These are phyloP conservation scores for Cordyceps cateniannulata DNA, from an alignment of 2,329 filamentous ascomycete genomes.

Conservation along the genomic window DNA sequence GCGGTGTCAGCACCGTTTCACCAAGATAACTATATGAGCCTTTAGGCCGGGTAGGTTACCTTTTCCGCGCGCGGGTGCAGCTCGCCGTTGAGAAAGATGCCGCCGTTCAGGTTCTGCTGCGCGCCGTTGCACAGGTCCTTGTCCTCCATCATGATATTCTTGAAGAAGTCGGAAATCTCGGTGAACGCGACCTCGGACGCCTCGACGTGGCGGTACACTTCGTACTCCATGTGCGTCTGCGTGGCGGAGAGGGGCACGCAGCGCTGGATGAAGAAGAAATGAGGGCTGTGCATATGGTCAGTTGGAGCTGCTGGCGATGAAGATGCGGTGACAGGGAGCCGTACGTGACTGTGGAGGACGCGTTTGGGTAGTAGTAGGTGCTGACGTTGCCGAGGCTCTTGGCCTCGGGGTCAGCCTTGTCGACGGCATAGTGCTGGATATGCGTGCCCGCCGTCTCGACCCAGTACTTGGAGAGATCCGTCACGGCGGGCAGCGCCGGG, in stretches of 20 bases:
- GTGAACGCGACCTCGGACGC: slow-evolving; percentile 40
- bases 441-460: slow-evolving; percentile 42
- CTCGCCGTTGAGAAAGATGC: slow-evolving; percentile 45
- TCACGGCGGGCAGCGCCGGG: slow-evolving; percentile 48
- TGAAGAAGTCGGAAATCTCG: slow-evolving; percentile 41
- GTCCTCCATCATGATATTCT: slow-evolving; percentile 45
- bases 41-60: too few species aligned
- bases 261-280: slow-evolving; percentile 47
- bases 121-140: slow-evolving; percentile 42
- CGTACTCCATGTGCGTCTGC: slow-evolving; percentile 39
- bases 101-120: slow-evolving; percentile 43
- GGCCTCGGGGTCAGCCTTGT: slow-evolving; percentile 26
- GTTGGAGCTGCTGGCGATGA: neutral
- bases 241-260: slow-evolving; percentile 40
- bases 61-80: slow-evolving; percentile 46
- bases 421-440: slow-evolving; percentile 31
- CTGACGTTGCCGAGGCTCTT: slow-evolving; percentile 28
- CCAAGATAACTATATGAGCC: too few species aligned
- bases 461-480: slow-evolving; percentile 49
- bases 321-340: slow-evolving; percentile 2
- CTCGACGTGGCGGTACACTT: slow-evolving; percentile 44
- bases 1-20: neutral
- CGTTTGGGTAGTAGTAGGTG: slow-evolving; percentile 35
- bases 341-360: slow-evolving; percentile 33
- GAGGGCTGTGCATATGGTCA: slow-evolving; percentile 23